Evolutionary conservation across 2,329 filamentous ascomycete species (phyloP).

Genomic region (Fusarium tjaetaba): DNA sequence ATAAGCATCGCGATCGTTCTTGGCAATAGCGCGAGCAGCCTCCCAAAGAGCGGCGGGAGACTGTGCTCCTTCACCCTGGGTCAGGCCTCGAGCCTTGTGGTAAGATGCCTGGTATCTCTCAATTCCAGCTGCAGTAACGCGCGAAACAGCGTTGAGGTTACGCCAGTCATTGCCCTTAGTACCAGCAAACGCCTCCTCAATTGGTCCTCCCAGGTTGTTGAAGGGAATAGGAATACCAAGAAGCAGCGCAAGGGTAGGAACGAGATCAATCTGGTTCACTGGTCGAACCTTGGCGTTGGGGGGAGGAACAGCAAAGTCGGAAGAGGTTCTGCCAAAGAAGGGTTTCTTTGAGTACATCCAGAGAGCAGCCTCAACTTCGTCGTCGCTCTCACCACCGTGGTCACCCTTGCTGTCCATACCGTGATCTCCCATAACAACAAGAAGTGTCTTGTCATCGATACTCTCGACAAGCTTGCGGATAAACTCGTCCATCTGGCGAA

Average conservation of each 20-base stretch:
- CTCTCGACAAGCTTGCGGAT: slow-evolving; percentile 75
- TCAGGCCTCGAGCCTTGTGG: slow-evolving; percentile 74
- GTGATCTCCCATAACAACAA: slow-evolving; percentile 98
- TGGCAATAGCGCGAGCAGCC: slow-evolving; percentile 58
- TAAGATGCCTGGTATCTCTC: slow-evolving; percentile 90
- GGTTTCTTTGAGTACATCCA: slow-evolving; percentile 98
- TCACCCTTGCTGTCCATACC: slow-evolving; percentile 98
- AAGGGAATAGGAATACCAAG: slow-evolving; percentile 93
- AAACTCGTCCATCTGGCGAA: slow-evolving; percentile 89
- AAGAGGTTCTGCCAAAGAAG: slow-evolving; percentile 80
- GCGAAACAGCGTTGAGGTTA: slow-evolving; percentile 80
- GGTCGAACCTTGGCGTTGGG: slow-evolving; percentile 80
- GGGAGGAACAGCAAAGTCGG: slow-evolving; percentile 67
- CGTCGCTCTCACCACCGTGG: slow-evolving; percentile 97
- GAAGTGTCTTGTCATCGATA: slow-evolving; percentile 85
- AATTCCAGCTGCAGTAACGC: slow-evolving; percentile 84
- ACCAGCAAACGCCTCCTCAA: slow-evolving; percentile 91
- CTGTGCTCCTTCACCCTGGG: slow-evolving; percentile 62
- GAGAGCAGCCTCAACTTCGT: slow-evolving; percentile 91
- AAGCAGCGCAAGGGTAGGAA: slow-evolving; percentile 88
- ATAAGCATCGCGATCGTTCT: slow-evolving; percentile 55
- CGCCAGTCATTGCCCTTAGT: slow-evolving; percentile 74
- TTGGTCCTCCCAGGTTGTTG: slow-evolving; percentile 92
- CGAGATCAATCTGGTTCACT: slow-evolving; percentile 89
- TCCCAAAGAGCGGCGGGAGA: slow-evolving; percentile 56